Conservation (phyloP, 805 yeast species). For the Crinitomyces ghanaensis region DNA sequence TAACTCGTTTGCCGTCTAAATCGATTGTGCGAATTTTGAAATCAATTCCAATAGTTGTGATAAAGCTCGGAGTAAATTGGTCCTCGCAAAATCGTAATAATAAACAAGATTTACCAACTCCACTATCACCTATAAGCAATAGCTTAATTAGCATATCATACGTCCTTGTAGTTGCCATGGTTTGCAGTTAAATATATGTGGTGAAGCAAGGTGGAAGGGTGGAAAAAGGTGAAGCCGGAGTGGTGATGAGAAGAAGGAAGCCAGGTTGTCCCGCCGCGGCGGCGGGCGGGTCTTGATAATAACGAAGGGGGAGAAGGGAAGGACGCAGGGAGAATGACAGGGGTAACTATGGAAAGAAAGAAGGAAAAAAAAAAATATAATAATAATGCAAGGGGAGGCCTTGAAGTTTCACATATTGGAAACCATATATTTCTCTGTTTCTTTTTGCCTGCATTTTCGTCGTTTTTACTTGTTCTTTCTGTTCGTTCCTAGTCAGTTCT, state of each 20-base stretch:
- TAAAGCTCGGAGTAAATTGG: slow-evolving; percentile 91
- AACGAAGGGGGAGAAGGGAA: too few species aligned
- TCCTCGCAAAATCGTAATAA: slow-evolving; percentile 90
- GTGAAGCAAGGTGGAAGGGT: not conserved
- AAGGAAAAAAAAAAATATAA: too few species aligned
- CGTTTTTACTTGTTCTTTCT: too few species aligned
- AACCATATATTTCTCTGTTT: not conserved
- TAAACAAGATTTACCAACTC: slow-evolving; percentile 54
- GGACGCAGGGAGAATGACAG: slow-evolving; percentile 4
- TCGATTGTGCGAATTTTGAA: slow-evolving; percentile 95
- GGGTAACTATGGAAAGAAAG: too few species aligned
- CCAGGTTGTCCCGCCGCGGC: too few species aligned
- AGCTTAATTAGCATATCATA: slow-evolving; percentile 89
- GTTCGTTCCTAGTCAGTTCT: too few species aligned
- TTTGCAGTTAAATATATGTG: not conserved
- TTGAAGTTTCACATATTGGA: slow-evolving; percentile 3
- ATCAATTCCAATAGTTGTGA: slow-evolving; percentile 96
- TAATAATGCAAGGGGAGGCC: too few species aligned
- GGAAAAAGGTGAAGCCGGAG: not conserved
- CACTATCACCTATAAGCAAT: slow-evolving; percentile 87
- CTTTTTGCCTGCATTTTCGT: too few species aligned
- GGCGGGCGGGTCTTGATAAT: slow-evolving; percentile 5
- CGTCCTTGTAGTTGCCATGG: slow-evolving; percentile 25
- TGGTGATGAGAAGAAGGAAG: not conserved
- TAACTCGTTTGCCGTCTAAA: slow-evolving; percentile 82